A percentile compares a stretch with the other conserved stretches of the same genome.
Evolutionary conservation across 805 yeast species (phyloP).

Genomic region (Nakazawaea holstii): DNA sequence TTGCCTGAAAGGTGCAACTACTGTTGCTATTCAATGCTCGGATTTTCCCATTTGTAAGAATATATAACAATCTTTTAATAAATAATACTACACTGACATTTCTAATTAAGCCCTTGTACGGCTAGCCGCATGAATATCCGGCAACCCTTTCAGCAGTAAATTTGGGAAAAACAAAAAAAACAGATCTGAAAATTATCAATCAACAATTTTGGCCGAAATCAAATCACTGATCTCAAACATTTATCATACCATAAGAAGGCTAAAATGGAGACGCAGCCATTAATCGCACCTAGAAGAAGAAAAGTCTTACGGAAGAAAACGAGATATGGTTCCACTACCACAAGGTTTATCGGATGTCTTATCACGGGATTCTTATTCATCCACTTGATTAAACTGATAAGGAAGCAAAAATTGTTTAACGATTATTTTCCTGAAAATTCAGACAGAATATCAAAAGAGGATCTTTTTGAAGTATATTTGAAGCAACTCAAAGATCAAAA

Average conservation of each 20-base stretch:
- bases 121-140: no score
- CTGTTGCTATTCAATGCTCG: no score
- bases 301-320: background rate
- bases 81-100: no score
- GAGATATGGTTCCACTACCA: background rate
- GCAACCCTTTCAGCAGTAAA: no score
- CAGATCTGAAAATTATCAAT: background rate
- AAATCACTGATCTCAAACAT: no score
- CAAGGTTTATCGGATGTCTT: background rate
- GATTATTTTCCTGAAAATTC: background rate
- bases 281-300: background rate
- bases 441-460: slow-evolving; percentile 2
- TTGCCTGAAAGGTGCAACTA: no score
- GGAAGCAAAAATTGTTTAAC: background rate
- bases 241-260: no score
- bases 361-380: slow-evolving; percentile 2
- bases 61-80: no score
- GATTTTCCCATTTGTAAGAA: no score
- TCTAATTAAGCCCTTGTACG: no score
- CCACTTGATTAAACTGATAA: background rate
- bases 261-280: slow-evolving; percentile 7
- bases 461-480: slow-evolving; percentile 14
- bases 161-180: no score
- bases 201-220: no score
- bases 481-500: slow-evolving; percentile 23